Base-by-base conservation (phyloP, 805 yeast species). In the Kazachstania taianensis region DNA sequence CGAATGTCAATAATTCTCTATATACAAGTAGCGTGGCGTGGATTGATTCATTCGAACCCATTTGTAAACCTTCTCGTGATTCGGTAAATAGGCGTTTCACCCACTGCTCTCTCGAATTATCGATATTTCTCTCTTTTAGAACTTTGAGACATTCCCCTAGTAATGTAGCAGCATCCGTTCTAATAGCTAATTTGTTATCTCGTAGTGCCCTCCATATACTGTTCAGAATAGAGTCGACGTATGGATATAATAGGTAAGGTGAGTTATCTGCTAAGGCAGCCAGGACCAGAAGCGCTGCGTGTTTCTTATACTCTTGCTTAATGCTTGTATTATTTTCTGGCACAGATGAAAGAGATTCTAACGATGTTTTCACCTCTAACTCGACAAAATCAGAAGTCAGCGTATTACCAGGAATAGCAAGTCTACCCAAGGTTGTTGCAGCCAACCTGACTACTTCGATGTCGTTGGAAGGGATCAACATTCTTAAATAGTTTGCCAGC, bases 301-400 rank as follows among this genome's bases (percentile, higher is more conserved):
- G 96, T 43, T 92, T 75, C 49, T 94, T 73, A 30, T 73, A 72
- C 48, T 85, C 95, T 49, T 81, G 85, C 44, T 84, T 78, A 43
- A 86, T 94, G 35, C 51, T 59, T 2, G 59, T 52, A n/a, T 56
- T 50, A 32, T 48, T 52, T 41, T 58, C 63, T 10, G 61, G 57
- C 9, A 59, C 49, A n/a, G 80, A 70, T 23, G 84, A 82, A 17
- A 89, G 69, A 89, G 96, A 81, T 57, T 92, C 98, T 34, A 89
- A 68, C 27, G 95, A 84, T 33, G 82, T 70, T 51, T 81, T 83
- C 7, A 92, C 92, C 56, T 89, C 96, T 48, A 75, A 81, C 42
- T 89, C 96, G 19, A 92, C 96, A 55, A 89, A 81, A 34, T 86
- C 96, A 1, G 94, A 86, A 0, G 95, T 84, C 36, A 86, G 61